Evolutionary conservation across 441 rosid species (phyloP).

Genomic region (Pelargonium citronellum): DNA sequence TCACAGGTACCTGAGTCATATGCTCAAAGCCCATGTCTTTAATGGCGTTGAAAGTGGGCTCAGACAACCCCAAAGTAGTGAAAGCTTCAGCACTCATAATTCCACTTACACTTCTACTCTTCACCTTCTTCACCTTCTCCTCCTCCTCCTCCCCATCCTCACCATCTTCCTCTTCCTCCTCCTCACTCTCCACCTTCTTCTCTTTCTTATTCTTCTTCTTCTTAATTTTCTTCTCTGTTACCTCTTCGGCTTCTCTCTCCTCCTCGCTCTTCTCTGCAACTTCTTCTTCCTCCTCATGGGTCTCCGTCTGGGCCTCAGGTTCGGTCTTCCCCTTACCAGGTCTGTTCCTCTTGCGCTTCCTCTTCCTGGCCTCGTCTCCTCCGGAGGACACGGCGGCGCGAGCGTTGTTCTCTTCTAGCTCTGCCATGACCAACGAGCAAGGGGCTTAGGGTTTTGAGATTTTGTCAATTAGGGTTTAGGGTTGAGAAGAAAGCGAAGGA

Average conservation of each 20-base stretch:
- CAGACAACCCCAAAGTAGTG: conserved; percentile 63
- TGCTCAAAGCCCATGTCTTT: conserved; percentile 67
- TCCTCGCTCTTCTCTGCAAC: conserved; percentile 22
- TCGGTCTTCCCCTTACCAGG: conserved; percentile 16
- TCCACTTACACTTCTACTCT: conserved; percentile 40
- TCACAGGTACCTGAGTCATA: conserved; percentile 64
- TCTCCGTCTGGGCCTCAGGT: conserved; percentile 16
- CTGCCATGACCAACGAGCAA: conserved; percentile 28
- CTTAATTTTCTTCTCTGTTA: conserved; percentile 6
- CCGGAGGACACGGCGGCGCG: conserved; percentile 18
- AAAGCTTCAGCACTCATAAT: conserved; percentile 75
- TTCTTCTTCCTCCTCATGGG: conserved; percentile 9
- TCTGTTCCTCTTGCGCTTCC: conserved; percentile 52
- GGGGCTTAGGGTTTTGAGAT: background rate
- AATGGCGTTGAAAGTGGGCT: conserved; percentile 57
- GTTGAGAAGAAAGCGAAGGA: background rate
- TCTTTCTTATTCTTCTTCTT: conserved; percentile 12
- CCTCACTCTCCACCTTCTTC: conserved; percentile 13
- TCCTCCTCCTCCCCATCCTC: conserved; percentile 22
- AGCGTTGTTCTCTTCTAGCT: conserved; percentile 25
- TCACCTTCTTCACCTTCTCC: conserved; percentile 25
- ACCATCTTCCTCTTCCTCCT: conserved; percentile 15
- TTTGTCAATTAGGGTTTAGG: background rate
- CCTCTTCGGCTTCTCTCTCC: conserved; percentile 26
- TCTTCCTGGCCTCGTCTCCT: conserved; percentile 32